Evolutionary conservation across 176 grass and related monocot genomes (phyloP), one percentile per base, ranked within the genome.

Genomic region (Avena insularis): DNA sequence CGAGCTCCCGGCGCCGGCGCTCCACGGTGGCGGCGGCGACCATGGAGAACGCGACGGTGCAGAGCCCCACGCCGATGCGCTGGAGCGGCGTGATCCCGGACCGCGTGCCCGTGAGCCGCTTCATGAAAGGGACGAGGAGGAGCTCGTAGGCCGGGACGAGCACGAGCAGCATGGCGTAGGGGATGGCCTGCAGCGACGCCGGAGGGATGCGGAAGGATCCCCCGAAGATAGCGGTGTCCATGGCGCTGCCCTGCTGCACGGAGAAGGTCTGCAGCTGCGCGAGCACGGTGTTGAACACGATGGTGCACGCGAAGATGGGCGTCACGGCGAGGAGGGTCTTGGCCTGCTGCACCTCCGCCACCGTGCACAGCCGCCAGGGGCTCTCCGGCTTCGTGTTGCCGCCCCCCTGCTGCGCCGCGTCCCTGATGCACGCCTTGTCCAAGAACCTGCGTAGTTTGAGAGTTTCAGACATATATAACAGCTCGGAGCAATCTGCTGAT

Each of bases 211-310:
- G 90, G 88, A 98, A 98, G 8, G 93, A 79, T 5, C 64, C 87
- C 9, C 65, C 79, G 33, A 98, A 92, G 48, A 77, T 67, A 23
- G 89, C 23, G 12, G 93, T 91, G 90, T 98, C 90, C 96, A 98
- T 98, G 82, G 89, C 86, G 64, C 85, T 90, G 29, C 96, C 96
- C 80, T 98, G 96, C 84, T 96, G 96, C 73, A 98, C 96, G 14
- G 96, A 98, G 92, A 98, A 98, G 64, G 96, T 98, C 87, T 98
- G 96, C 63, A 98, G 93, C 88, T 98, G 96, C 48, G 96, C 96
- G 4, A 96, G 84, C 87, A 98, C 93, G 29, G 96, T 98, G 93
- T 98, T 98, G 87, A 98, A 98, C 70, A 98, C 87, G 82, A 98
- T 96, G 66, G 96, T 98, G 88, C 96, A 98, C 36, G 96, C 93